Conservation (phyloP, 1,284 basidiomycete species). For the Peniophora sp. region DNA sequence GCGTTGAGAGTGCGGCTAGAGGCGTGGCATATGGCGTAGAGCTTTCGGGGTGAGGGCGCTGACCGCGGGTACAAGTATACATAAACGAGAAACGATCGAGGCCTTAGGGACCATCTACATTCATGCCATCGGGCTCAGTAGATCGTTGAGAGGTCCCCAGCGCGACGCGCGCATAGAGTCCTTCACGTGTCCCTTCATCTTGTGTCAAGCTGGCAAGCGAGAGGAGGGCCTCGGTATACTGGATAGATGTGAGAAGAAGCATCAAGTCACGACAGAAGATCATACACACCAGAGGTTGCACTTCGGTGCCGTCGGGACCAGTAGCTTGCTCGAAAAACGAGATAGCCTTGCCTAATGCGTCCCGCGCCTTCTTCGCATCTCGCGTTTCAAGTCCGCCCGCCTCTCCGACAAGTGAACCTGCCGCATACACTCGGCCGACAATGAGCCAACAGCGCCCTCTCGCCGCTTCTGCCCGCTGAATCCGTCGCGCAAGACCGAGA, state of each 20-base stretch:
- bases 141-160: too few species aligned
- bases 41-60: too few species aligned
- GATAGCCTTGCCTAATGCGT: conserved; percentile 36
- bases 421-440: conserved; percentile 45
- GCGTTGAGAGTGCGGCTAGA: too few species aligned
- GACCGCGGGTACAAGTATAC: too few species aligned
- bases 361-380: conserved; percentile 45
- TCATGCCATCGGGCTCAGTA: too few species aligned
- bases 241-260: too few species aligned
- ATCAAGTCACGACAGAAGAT: too few species aligned
- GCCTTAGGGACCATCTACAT: too few species aligned
- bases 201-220: conserved; percentile 48
- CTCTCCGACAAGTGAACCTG: conserved; percentile 35
- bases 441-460: conserved; percentile 49
- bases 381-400: conserved; percentile 27
- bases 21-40: too few species aligned
- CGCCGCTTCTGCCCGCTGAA: conserved; percentile 31
- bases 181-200: conserved; percentile 39
- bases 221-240: conserved; percentile 46
- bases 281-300: conserved; percentile 27
- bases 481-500: conserved; percentile 32
- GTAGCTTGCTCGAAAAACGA: conserved; percentile 46
- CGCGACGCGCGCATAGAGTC: conserved; percentile 33
- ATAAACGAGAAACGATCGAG: too few species aligned
- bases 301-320: conserved; percentile 24